Evolutionary conservation across 192 early-diverging fungal genomes (phyloP).

Genomic region (Rhizoclosmatium globosum): DNA sequence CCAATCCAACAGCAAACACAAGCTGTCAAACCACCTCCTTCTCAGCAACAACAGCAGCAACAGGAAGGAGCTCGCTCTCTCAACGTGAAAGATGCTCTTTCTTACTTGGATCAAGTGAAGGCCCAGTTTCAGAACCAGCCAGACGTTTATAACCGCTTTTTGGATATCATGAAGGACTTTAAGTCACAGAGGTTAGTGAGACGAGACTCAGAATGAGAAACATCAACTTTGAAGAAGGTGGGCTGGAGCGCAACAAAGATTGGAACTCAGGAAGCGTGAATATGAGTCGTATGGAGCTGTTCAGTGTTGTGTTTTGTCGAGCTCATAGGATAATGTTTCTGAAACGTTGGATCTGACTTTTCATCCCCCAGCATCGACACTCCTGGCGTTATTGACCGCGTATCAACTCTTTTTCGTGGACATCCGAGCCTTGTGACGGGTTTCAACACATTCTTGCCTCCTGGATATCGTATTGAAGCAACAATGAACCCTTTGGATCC

Average conservation of each 20-base stretch:
- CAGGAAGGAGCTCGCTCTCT: constrained; percentile 51
- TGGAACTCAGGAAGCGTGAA: not conserved
- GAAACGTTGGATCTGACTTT: constrained; percentile 6
- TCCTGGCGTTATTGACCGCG: constrained; percentile 96
- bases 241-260: too few relatives aligned
- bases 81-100: constrained; percentile 93
- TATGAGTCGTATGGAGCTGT: too few relatives aligned
- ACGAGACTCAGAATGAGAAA: not conserved
- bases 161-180: constrained; percentile 99
- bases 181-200: constrained; percentile 86
- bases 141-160: constrained; percentile 96
- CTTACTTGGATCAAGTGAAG: constrained; percentile 97
- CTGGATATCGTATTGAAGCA: constrained; percentile 95
- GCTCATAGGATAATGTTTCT: too few relatives aligned
- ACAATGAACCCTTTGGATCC: constrained; percentile 80
- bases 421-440: constrained; percentile 92
- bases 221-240: too few relatives aligned
- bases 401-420: constrained; percentile 93
- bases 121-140: constrained; percentile 90
- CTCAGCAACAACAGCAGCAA: constrained; percentile 6
- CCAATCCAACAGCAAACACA: constrained; percentile 11
- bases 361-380: constrained; percentile 81
- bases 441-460: constrained; percentile 99
- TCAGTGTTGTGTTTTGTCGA: too few relatives aligned
- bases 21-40: not conserved